These are phyloP conservation scores for Cryoendolithus antarcticus DNA, from an alignment of 2,329 filamentous ascomycete species.

Conservation along the genomic window DNA sequence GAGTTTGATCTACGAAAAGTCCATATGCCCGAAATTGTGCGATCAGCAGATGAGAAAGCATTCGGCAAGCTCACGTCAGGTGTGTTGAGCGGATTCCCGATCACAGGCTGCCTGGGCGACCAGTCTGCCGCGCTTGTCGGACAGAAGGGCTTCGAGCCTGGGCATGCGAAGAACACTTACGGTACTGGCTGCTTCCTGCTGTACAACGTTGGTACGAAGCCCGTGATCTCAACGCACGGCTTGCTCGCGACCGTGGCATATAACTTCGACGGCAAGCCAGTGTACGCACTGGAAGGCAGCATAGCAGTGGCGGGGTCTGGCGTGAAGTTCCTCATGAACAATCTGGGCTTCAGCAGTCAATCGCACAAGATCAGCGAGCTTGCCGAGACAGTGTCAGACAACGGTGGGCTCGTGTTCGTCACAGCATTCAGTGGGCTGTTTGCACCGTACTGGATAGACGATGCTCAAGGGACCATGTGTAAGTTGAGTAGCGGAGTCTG, in stretches of 20 bases:
- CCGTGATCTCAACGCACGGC: conserved; percentile 73
- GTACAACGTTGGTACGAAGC: conserved; percentile 76
- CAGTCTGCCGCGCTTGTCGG: conserved; percentile 82
- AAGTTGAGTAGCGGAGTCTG: background rate
- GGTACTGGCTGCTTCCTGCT: conserved; percentile 82
- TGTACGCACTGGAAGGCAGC: conserved; percentile 70
- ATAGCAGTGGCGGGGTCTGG: conserved; percentile 68
- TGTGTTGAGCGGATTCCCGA: conserved; percentile 54
- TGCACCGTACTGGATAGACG: conserved; percentile 89
- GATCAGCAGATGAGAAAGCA: conserved; percentile 60
- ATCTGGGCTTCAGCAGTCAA: conserved; percentile 52
- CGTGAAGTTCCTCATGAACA: conserved; percentile 29
- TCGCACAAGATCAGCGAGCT: conserved; percentile 52
- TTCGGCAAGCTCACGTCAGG: conserved; percentile 59
- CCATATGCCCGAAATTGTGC: conserved; percentile 68
- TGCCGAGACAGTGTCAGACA: conserved; percentile 55
- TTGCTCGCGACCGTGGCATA: conserved; percentile 80
- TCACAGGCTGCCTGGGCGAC: conserved; percentile 74
- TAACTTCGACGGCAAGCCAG: conserved; percentile 59
- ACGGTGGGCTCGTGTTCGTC: conserved; percentile 72
- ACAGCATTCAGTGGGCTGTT: conserved; percentile 87
- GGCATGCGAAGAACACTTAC: conserved; percentile 82
- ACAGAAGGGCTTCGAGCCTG: conserved; percentile 55
- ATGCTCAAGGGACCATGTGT: conserved; percentile 73
- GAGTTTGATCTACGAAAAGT: conserved; percentile 60